Evolutionary conservation across 2,329 filamentous ascomycete genomes (phyloP).

Genomic region (Diaporthe sp.): DNA sequence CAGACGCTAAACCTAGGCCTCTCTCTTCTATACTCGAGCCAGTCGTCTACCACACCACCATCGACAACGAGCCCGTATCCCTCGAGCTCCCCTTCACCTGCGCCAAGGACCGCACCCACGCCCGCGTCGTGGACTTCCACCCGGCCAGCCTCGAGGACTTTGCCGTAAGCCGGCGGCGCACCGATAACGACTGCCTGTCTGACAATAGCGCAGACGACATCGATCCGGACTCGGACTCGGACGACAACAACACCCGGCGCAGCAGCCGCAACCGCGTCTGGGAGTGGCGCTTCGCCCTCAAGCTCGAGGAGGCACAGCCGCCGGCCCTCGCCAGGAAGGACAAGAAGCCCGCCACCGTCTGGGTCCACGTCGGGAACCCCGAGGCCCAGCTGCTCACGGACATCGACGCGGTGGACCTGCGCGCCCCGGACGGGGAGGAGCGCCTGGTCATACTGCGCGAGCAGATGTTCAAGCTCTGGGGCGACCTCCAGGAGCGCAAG

Average conservation of each 20-base stretch:
- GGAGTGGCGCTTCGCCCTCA: constrained; percentile 88
- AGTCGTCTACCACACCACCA: constrained; percentile 57
- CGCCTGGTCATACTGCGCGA: constrained; percentile 72
- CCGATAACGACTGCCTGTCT: constrained; percentile 66
- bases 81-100: constrained; percentile 80
- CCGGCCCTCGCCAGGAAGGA: constrained; percentile 36
- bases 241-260: constrained; percentile 48
- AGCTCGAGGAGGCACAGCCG: constrained; percentile 77
- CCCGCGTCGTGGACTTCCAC: constrained; percentile 86
- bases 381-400: constrained; percentile 63
- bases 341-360: constrained; percentile 65
- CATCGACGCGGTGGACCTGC: constrained; percentile 70
- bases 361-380: constrained; percentile 76
- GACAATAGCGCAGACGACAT: constrained; percentile 55
- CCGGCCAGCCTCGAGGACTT: constrained; percentile 82
- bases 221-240: constrained; percentile 46
- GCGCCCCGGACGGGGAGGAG: constrained; percentile 53
- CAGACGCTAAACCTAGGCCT: constrained; percentile 51
- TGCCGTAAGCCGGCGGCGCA: constrained; percentile 60
- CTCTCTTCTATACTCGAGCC: constrained; percentile 59
- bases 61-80: constrained; percentile 54
- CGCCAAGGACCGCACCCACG: constrained; percentile 75
- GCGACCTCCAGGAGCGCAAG: constrained; percentile 83
- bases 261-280: constrained; percentile 60
- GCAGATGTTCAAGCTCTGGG: constrained; percentile 85